Conservation (phyloP, 805 yeast genomes). For the Metahyphopichia silvanorum region DNA sequence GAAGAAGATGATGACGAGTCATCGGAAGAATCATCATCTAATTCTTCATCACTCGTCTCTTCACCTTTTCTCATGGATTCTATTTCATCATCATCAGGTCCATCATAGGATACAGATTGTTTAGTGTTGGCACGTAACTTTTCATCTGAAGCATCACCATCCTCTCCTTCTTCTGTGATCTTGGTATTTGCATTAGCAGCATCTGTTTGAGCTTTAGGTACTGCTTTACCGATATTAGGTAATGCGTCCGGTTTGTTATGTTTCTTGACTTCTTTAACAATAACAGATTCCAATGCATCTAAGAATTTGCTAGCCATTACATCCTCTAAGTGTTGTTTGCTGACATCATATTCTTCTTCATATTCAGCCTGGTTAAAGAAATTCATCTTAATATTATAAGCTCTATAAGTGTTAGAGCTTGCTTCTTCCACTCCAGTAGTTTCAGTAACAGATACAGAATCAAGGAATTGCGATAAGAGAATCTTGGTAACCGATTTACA, state of each 20-base stretch:
- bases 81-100: conserved; percentile 91
- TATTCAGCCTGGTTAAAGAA: conserved; percentile 79
- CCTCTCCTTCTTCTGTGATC: conserved; percentile 51
- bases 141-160: conserved; percentile 60
- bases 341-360: conserved; percentile 82
- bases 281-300: conserved; percentile 63
- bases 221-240: conserved; percentile 70
- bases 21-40: conserved; percentile 31
- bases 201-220: conserved; percentile 49
- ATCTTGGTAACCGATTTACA: conserved; percentile 87
- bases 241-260: conserved; percentile 61
- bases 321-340: conserved; percentile 71
- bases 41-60: conserved; percentile 70
- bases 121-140: conserved; percentile 60
- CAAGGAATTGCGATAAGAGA: conserved; percentile 83
- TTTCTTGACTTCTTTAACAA: conserved; percentile 77
- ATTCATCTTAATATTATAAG: conserved; percentile 70
- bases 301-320: conserved; percentile 67
- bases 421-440: conserved; percentile 64
- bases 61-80: conserved; percentile 86
- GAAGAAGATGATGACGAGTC: conserved; percentile 35
- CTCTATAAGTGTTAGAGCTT: conserved; percentile 51
- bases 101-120: conserved; percentile 90
- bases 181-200: conserved; percentile 26
- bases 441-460: conserved; percentile 81